phyloP scores from a whole-genome alignment of 179 eudicot species.

The Nepenthes alata region DNA sequence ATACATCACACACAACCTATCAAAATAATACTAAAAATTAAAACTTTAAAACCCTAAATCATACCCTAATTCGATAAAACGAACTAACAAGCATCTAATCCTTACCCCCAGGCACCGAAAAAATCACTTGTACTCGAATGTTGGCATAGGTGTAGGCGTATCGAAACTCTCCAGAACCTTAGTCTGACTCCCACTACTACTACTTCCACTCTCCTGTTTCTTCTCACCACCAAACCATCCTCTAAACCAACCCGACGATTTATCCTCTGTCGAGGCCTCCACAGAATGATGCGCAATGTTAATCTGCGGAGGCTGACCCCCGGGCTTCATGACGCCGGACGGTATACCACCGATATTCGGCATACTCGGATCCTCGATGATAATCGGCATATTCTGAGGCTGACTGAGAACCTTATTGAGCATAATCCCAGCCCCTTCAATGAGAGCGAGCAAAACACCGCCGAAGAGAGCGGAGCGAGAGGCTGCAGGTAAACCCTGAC shows the following conservation, averaged over 20 bases:
- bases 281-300: not conserved
- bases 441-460: slow-evolving; percentile 34
- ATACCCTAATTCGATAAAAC: not conserved
- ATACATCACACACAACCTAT: no score
- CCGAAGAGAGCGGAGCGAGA: slow-evolving; percentile 34
- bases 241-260: not conserved
- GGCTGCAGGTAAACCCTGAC: slow-evolving; percentile 39
- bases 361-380: slow-evolving; percentile 15
- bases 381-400: slow-evolving; percentile 16
- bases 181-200: slow-evolving; percentile 1
- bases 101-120: not conserved
- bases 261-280: not conserved
- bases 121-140: slow-evolving; percentile 26
- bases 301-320: not conserved
- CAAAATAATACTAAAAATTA: not conserved
- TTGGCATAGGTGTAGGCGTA: slow-evolving; percentile 28
- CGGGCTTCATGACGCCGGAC: not conserved
- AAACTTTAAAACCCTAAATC: not conserved
- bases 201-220: not conserved
- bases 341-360: slow-evolving; percentile 8
- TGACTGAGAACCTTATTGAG: slow-evolving; percentile 18
- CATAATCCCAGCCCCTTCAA: slow-evolving; percentile 41
- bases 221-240: not conserved
- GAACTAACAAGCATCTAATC: no score
- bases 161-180: slow-evolving; percentile 12